Percentiles rank a stretch among this genome's conserved stretches.
Conservation (phyloP, 2,329 filamentous ascomycete species). For the Cordyceps tenuipes region DNA sequence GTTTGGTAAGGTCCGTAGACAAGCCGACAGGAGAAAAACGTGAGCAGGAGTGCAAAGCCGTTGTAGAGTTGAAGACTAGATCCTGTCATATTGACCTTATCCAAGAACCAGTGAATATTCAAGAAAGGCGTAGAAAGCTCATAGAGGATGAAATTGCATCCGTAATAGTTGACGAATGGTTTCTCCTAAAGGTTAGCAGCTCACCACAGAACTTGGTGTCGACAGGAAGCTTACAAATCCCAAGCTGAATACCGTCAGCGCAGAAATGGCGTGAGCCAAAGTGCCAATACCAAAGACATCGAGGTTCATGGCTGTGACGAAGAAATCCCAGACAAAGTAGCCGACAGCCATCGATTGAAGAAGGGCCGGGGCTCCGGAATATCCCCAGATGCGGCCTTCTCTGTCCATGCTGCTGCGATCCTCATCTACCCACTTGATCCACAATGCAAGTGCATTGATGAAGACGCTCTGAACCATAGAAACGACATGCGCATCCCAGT, state of each 20-base stretch:
- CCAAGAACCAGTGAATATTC: slow-evolving; percentile 88
- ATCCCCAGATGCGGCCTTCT: slow-evolving; percentile 67
- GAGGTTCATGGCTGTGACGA: slow-evolving; percentile 59
- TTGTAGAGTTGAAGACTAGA: slow-evolving; percentile 68
- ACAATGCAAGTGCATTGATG: slow-evolving; percentile 66
- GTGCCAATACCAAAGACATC: slow-evolving; percentile 69
- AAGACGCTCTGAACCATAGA: slow-evolving; percentile 69
- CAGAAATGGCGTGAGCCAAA: slow-evolving; percentile 67
- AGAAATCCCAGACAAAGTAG: slow-evolving; percentile 79
- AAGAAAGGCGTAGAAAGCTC: slow-evolving; percentile 79
- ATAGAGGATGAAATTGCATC: slow-evolving; percentile 73
- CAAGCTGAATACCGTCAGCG: slow-evolving; percentile 64
- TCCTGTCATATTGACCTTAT: slow-evolving; percentile 76
- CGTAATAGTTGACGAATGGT: slow-evolving; percentile 80
- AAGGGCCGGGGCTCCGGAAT: slow-evolving; percentile 62
- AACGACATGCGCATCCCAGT: slow-evolving; percentile 82
- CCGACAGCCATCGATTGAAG: slow-evolving; percentile 69
- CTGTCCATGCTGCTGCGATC: slow-evolving; percentile 59
- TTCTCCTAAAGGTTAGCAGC: slow-evolving; percentile 40
- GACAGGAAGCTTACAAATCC: slow-evolving; percentile 59
- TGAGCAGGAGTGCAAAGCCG: slow-evolving; percentile 60
- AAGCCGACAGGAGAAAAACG: slow-evolving; percentile 70
- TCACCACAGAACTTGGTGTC: slow-evolving; percentile 12
- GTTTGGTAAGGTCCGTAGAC: slow-evolving; percentile 72
- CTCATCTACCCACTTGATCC: slow-evolving; percentile 60